Evolutionary conservation across 2,329 filamentous ascomycete species (phyloP).

Genomic region (Claviceps sp.): DNA sequence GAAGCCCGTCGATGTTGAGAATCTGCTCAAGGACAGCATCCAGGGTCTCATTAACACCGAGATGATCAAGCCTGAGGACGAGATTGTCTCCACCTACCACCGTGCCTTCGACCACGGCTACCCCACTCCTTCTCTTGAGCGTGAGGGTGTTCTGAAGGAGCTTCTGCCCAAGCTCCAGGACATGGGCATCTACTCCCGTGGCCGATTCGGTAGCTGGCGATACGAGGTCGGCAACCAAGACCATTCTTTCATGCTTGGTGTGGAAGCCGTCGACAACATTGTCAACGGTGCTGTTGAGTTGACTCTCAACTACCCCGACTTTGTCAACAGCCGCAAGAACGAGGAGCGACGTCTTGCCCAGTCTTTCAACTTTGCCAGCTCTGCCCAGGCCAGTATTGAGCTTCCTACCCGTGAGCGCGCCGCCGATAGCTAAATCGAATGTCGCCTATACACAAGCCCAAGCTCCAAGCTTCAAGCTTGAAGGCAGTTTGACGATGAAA

Average conservation of each 20-base stretch:
- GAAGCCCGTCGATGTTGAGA: conserved; percentile 85
- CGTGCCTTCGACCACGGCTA: conserved; percentile 97
- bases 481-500: not conserved
- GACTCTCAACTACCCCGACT: conserved; percentile 92
- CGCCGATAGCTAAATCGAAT: conserved; percentile 12
- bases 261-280: conserved; percentile 84
- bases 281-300: conserved; percentile 81
- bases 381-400: conserved; percentile 19
- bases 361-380: conserved; percentile 25
- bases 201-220: conserved; percentile 94
- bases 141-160: conserved; percentile 85
- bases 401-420: conserved; percentile 24
- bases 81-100: conserved; percentile 97
- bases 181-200: conserved; percentile 86
- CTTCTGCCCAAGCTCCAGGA: conserved; percentile 86
- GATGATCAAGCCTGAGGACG: conserved; percentile 81
- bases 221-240: conserved; percentile 97
- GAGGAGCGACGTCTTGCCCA: conserved; percentile 30
- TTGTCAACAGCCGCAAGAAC: conserved; percentile 72
- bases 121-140: conserved; percentile 87
- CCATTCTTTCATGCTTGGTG: conserved; percentile 94
- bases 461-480: not conserved
- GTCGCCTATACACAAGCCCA: not conserved
- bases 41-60: conserved; percentile 96
- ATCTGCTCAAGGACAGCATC: conserved; percentile 79